Evolutionary conservation across 1,284 basidiomycete species (phyloP).

Genomic region (Exobasidium rhododendri): DNA sequence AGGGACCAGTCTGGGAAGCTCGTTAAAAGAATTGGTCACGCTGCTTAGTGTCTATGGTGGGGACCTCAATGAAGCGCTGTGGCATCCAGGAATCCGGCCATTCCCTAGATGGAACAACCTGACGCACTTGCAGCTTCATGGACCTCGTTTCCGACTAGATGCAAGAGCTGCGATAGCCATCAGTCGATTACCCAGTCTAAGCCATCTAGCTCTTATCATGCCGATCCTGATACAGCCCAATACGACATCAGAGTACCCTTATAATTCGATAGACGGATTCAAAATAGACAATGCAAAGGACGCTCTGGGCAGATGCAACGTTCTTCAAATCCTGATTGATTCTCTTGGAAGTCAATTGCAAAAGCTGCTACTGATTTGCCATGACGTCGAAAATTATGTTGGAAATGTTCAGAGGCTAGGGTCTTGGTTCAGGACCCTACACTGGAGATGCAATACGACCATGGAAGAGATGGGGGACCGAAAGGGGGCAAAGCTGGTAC

Average conservation of each 20-base stretch:
- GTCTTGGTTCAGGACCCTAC: constrained; percentile 5
- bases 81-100: not conserved
- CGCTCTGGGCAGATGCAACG: not conserved
- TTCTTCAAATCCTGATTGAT: constrained; percentile 3
- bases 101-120: constrained; percentile 6
- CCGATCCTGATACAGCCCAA: not conserved
- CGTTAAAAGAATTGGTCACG: constrained; percentile 7
- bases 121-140: constrained; percentile 12
- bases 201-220: constrained; percentile 10
- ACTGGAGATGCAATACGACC: not conserved
- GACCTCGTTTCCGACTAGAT: constrained; percentile 8
- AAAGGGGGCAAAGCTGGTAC: not conserved
- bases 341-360: not conserved
- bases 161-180: not conserved
- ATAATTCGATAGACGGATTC: not conserved
- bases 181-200: not conserved
- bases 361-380: not conserved
- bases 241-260: not conserved
- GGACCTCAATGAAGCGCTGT: constrained; percentile 8
- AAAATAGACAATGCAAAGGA: constrained; percentile 1
- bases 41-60: constrained; percentile 6
- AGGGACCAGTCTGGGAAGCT: not conserved
- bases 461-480: not conserved
- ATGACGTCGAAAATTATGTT: constrained; percentile 7
- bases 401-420: constrained; percentile 4